Evolutionary conservation across 495 filamentous ascomycete genomes (phyloP), one percentile per base, ranked within the genome.

Genomic region (Lasiosphaeria miniovina): DNA sequence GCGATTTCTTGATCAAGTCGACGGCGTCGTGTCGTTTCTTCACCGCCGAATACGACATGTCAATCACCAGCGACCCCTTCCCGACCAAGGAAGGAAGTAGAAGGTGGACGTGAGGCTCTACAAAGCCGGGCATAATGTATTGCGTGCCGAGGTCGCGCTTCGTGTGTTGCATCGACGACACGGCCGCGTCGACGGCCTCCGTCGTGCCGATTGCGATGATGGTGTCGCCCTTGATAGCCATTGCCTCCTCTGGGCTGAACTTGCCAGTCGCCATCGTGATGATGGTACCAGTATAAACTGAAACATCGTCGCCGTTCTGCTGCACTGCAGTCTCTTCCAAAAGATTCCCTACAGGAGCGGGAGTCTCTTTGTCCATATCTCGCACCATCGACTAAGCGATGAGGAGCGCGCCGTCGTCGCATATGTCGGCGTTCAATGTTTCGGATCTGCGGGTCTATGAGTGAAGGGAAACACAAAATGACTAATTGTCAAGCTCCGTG

Each of bases 261-360:
- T 52, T 51, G 36, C 53, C 59, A 9, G 9, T 12, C 3, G 59
- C 59, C 59, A 61, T 56, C n/a, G 59, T 61, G 15, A 61, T 17
- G 38, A 61, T 61, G 48, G 17, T 52, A 4, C 59, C 54, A 7
- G n/a, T 6, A 15, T 55, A 55, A 12, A 55, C 32, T 15, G 50
- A 53, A 14, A 9, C 50, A 53, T 24, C 15, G 50, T 6, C 32
- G 38, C 38, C 38, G 38, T 1, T 41, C 7, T 41, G 38, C 24
- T 24, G 38, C 38, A 8, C 1, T 41, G 1, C 38, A 14, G 1
- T 9, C 38, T 14, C 8, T 41, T 41, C 8, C 7, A 14, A 3
- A 9, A 41, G 38, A 14, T 35, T 53, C 6, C 9, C 50, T 8
- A 53, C 33, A 10, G 11, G 50, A 36, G 50, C 6, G 24, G 50